Conservation (phyloP, 192 early-diverging fungal genomes). For the Piromyces finnis region DNA sequence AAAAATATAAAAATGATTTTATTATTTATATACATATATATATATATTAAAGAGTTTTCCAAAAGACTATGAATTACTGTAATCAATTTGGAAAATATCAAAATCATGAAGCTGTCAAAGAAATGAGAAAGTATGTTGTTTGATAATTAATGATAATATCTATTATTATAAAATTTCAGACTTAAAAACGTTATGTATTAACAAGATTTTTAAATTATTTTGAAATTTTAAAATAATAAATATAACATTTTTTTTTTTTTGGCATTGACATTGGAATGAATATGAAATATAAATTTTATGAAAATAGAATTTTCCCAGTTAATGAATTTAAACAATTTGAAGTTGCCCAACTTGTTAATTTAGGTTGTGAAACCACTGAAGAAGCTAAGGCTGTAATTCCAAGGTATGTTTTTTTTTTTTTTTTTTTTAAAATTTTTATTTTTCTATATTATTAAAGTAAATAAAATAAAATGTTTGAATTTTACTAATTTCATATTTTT, state of each 20-base stretch:
- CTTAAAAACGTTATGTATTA: no score
- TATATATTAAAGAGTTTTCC: conserved; percentile 61
- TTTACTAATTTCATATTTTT: no score
- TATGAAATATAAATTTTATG: neutral
- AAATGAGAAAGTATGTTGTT: conserved; percentile 67
- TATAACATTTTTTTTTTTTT: neutral
- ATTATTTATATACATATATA: no score
- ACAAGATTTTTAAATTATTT: no score
- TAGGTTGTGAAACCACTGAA: conserved; percentile 77
- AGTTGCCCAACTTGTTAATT: conserved; percentile 73
- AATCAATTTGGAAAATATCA: conserved; percentile 65
- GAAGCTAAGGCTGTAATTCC: conserved; percentile 83
- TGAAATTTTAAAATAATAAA: no score
- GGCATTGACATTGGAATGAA: no score
- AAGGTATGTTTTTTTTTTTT: conserved; percentile 32
- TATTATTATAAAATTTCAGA: no score
- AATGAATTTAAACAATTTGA: conserved; percentile 54
- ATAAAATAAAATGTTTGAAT: no score
- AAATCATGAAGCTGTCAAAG: conserved; percentile 68
- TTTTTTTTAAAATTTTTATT: no score
- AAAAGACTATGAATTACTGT: conserved; percentile 75
- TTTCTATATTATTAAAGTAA: no score
- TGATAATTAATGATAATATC: no score
- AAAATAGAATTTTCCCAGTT: conserved; percentile 9
- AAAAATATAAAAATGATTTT: no score